These are phyloP conservation scores for Aechmea fasciata DNA, from an alignment of 176 grass and related monocot species.

Conservation along the genomic window DNA sequence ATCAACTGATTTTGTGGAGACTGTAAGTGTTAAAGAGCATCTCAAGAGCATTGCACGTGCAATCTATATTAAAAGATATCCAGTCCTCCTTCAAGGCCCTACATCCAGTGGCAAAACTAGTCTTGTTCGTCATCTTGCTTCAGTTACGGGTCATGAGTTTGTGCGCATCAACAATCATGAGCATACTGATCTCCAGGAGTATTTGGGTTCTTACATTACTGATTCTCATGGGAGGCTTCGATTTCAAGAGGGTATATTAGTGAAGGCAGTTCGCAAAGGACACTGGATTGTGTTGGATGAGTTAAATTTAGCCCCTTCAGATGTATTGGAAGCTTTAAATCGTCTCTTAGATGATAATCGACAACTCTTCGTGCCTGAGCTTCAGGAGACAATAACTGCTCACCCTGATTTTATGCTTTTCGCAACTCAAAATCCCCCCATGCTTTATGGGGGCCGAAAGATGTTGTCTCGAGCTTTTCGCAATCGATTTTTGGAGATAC, in stretches of 20 bases:
- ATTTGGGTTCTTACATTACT: constrained; percentile 77
- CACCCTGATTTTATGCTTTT: constrained; percentile 98
- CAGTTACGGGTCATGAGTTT: constrained; percentile 79
- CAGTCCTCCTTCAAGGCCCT: constrained; percentile 89
- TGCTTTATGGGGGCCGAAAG: constrained; percentile 84
- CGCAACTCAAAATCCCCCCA: constrained; percentile 88
- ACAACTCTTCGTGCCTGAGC: constrained; percentile 86
- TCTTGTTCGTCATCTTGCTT: constrained; percentile 76
- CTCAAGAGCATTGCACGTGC: constrained; percentile 76
- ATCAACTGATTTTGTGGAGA: constrained; percentile 30
- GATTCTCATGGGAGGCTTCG: constrained; percentile 66
- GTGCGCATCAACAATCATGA: constrained; percentile 98
- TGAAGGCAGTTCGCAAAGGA: constrained; percentile 86
- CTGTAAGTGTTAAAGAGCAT: constrained; percentile 68
- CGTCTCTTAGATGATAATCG: constrained; percentile 92
- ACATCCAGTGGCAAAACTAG: constrained; percentile 98
- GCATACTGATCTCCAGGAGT: constrained; percentile 97
- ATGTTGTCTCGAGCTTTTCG: constrained; percentile 91
- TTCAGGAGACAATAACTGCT: constrained; percentile 70
- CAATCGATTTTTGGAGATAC: constrained; percentile 88
- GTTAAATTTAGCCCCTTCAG: constrained; percentile 95
- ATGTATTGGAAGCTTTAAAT: constrained; percentile 97
- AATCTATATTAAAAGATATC: constrained; percentile 82
- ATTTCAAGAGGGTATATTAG: constrained; percentile 90
- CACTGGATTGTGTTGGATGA: constrained; percentile 98